Evolutionary conservation across 805 yeast species (phyloP), one percentile per base, ranked within the genome.

Genomic region (Saccharomycopsis sp.): DNA sequence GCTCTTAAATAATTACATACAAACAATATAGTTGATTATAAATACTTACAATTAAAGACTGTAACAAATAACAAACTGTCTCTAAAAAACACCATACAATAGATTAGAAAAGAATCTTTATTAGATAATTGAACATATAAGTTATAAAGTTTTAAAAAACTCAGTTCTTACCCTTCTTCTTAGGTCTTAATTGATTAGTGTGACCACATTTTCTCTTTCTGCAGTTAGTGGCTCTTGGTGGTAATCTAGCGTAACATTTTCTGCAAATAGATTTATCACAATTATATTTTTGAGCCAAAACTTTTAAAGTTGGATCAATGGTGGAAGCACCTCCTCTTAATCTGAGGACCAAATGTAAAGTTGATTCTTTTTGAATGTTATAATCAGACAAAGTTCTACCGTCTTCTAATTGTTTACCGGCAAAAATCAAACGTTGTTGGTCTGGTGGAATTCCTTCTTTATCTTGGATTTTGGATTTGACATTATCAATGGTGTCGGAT

Each of bases 181-280:
- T 92, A 74, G 97, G 97, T 79, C 98, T 87, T 73, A 92, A 85
- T 79, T 92, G 98, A 81, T 92, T 92, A 69, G 96, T 78, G 94
- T 92, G 98, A 66, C 98, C 98, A 76, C 98, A 92, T 82, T 92
- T 92, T 86, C 96, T 87, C 97, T 92, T 92, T 79, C 98, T 87
- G 82, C 98, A 92, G 96, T 92, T 92, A 73, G 97, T 92, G 62
- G 98, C 98, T 84, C 97, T 94, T 74, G 98, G 96, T 66, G 98
- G 98, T 67, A 92, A 88, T 80, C 98, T 92, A 62, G 98, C 96
- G 82, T 92, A 92, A 79, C 98, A 92, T 70, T 88, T 85, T 75
- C 98, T 94, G 81, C 98, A 92, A 69, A 92, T 89, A 56, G 95
- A 69, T 76, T 92, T 92, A 57, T 92, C 98, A 79, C 97, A 92